phyloP scores from a whole-genome alignment of 2,329 filamentous ascomycete genomes.

The Talaromyces sp. region DNA sequence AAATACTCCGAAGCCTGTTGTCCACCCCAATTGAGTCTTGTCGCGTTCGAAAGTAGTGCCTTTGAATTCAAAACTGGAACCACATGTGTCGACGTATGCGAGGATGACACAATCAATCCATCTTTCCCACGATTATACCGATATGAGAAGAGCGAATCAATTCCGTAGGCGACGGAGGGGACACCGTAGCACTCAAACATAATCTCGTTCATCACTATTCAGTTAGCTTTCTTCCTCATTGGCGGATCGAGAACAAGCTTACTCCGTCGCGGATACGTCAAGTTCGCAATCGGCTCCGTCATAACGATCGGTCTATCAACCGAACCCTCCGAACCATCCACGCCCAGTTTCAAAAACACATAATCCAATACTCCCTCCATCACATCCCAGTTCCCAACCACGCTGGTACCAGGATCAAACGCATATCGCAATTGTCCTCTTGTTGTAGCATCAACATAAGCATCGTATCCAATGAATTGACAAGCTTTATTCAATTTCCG shows the following conservation, averaged over 20 bases:
- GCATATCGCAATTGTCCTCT: slow-evolving; percentile 83
- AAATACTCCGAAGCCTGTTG: slow-evolving; percentile 87
- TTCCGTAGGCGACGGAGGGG: slow-evolving; percentile 84
- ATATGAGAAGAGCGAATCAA: slow-evolving; percentile 96
- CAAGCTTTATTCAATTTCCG: slow-evolving; percentile 89
- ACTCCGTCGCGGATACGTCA: slow-evolving; percentile 86
- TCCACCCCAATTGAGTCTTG: slow-evolving; percentile 90
- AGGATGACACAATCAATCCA: slow-evolving; percentile 85
- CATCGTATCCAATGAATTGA: slow-evolving; percentile 85
- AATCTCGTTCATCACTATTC: slow-evolving; percentile 87
- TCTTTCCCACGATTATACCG: slow-evolving; percentile 82
- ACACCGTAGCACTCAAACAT: slow-evolving; percentile 93
- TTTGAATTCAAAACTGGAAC: slow-evolving; percentile 89
- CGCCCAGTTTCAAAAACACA: slow-evolving; percentile 85
- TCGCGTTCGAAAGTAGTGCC: slow-evolving; percentile 76
- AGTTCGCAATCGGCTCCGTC: slow-evolving; percentile 90
- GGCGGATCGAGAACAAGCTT: no score
- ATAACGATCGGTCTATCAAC: slow-evolving; percentile 87
- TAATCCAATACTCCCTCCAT: slow-evolving; percentile 95
- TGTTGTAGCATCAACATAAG: slow-evolving; percentile 90
- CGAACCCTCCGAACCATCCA: slow-evolving; percentile 66
- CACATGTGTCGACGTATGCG: slow-evolving; percentile 88
- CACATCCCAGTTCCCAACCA: slow-evolving; percentile 96
- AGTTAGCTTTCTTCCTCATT: background rate
- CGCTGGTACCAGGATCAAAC: slow-evolving; percentile 83